Evolutionary conservation across 305 asterid species (phyloP).

Genomic region (Withania somnifera): DNA sequence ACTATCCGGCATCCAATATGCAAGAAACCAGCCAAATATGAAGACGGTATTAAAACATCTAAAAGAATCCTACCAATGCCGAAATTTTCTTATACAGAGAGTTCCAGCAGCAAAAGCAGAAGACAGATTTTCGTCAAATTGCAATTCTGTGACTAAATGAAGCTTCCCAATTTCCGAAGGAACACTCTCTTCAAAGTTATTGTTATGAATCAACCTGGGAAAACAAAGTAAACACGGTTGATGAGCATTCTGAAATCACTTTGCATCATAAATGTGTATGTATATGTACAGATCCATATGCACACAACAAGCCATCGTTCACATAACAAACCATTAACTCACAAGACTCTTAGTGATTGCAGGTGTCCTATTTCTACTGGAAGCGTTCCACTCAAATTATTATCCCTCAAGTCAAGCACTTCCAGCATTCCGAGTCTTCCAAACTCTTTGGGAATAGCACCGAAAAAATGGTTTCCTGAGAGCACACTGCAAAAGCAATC

Average conservation of each 20-base stretch:
- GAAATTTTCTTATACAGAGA: slow-evolving; percentile 65
- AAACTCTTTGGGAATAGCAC: slow-evolving; percentile 63
- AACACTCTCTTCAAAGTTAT: slow-evolving; percentile 57
- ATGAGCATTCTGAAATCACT: background rate
- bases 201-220: slow-evolving; percentile 65
- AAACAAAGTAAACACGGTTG: background rate
- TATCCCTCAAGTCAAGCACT: slow-evolving; percentile 77
- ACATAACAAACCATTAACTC: slow-evolving; percentile 13
- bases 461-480: slow-evolving; percentile 62
- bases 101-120: slow-evolving; percentile 36
- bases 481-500: slow-evolving; percentile 40
- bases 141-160: slow-evolving; percentile 42
- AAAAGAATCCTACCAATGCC: slow-evolving; percentile 42
- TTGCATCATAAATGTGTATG: background rate
- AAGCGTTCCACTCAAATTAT: slow-evolving; percentile 60
- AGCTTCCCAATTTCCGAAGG: slow-evolving; percentile 72
- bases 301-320: background rate
- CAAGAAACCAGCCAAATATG: background rate
- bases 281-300: background rate
- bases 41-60: background rate
- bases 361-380: slow-evolving; percentile 73
- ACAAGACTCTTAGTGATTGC: slow-evolving; percentile 56
- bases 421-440: slow-evolving; percentile 52
- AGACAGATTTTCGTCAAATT: slow-evolving; percentile 39
- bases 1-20: background rate